Conservation (phyloP, 768 basidiomycete species). For the Kwoniella shandongensis region DNA sequence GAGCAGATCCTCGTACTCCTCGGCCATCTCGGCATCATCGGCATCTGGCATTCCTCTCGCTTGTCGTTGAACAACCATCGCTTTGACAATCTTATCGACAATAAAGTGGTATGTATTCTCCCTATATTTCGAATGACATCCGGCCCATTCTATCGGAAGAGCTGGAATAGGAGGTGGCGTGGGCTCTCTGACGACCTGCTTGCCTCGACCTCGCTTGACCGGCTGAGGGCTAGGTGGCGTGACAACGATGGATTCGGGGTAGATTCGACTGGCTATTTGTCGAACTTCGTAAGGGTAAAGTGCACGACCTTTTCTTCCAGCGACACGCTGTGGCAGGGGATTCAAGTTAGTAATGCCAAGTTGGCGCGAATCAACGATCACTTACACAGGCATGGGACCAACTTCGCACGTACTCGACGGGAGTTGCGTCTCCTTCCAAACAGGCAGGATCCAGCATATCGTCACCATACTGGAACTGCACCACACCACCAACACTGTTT, state of each 20-base stretch:
- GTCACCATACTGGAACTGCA: constrained; percentile 95
- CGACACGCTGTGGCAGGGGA: constrained; percentile 61
- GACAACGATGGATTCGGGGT: constrained; percentile 33
- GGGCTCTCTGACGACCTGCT: constrained; percentile 54
- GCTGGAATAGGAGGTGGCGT: constrained; percentile 10
- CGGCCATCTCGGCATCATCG: constrained; percentile 61
- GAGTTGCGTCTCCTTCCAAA: constrained; percentile 91
- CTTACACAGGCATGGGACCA: constrained; percentile 80
- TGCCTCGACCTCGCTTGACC: constrained; percentile 21
- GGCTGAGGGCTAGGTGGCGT: constrained; percentile 56
- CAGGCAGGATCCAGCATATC: constrained; percentile 96
- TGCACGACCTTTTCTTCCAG: constrained; percentile 62
- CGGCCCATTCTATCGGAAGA: constrained; percentile 34
- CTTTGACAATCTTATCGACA: constrained; percentile 63
- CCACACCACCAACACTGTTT: constrained; percentile 89
- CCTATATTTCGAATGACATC: constrained; percentile 49
- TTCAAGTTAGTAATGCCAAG: constrained; percentile 1
- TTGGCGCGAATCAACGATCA: background rate
- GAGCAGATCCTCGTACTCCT: constrained; percentile 71
- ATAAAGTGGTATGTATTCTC: constrained; percentile 63
- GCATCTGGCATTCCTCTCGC: constrained; percentile 82
- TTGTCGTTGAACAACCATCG: constrained; percentile 67
- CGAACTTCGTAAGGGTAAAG: constrained; percentile 85
- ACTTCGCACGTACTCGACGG: constrained; percentile 82
- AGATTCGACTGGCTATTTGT: constrained; percentile 59